Evolutionary conservation across 164 flowering plant genomes (phyloP).

Genomic region (Tinospora cordifolia): DNA sequence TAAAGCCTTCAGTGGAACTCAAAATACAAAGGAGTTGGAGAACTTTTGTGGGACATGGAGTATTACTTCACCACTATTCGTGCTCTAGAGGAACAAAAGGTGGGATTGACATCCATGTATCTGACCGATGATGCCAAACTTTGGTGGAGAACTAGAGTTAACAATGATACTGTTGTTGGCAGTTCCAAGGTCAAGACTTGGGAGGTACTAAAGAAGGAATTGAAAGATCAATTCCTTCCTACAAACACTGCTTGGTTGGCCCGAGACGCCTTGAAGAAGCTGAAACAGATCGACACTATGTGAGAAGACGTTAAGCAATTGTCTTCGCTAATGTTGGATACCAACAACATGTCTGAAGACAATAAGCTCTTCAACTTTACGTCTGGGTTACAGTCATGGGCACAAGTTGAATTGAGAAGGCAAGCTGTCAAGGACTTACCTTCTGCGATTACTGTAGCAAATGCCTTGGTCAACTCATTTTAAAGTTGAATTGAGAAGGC

Average conservation of each 20-base stretch:
- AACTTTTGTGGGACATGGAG: too few relatives aligned
- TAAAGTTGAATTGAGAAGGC: too few relatives aligned
- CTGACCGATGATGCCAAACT: neutral
- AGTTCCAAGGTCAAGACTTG: neutral
- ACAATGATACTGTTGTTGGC: neutral
- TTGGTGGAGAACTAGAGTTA: neutral
- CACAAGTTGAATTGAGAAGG: too few relatives aligned
- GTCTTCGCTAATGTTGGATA: neutral
- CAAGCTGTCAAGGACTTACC: neutral
- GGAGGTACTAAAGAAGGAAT: neutral
- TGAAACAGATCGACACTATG: neutral
- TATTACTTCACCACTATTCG: neutral
- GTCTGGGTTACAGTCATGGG: neutral
- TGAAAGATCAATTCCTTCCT: neutral
- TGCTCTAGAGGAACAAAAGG: neutral
- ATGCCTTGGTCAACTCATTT: too few relatives aligned
- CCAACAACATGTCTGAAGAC: neutral
- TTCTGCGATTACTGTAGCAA: neutral
- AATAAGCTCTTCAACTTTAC: constrained; percentile 2
- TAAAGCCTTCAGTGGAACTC: too few relatives aligned
- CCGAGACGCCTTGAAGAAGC: neutral
- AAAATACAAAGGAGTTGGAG: too few relatives aligned
- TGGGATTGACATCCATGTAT: neutral
- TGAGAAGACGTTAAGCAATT: neutral
- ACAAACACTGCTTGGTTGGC: neutral